A percentile compares a stretch with the other conserved stretches of the same genome.
Conservation (phyloP, 192 early-diverging fungal genomes). For the Linnemannia elongata region DNA sequence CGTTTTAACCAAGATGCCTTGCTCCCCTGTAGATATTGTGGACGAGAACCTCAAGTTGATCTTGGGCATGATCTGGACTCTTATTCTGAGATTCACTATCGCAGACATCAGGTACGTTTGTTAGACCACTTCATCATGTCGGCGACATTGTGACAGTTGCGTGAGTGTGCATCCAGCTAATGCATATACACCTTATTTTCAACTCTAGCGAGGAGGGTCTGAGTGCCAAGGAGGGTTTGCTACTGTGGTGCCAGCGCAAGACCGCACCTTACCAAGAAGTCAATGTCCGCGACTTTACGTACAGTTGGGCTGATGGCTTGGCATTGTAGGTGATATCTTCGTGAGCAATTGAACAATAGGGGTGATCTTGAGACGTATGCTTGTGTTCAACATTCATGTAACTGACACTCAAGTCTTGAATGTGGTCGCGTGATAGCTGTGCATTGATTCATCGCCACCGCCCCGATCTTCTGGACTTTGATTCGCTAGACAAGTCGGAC, state of each 20-base stretch:
- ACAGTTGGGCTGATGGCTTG: slow-evolving; percentile 94
- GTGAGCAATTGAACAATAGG: not conserved
- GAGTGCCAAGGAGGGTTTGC: slow-evolving; percentile 95
- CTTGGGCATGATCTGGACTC: slow-evolving; percentile 96
- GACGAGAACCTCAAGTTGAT: slow-evolving; percentile 93
- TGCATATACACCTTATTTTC: not conserved
- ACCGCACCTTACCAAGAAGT: slow-evolving; percentile 93
- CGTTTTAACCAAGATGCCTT: not conserved
- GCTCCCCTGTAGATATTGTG: slow-evolving; percentile 81
- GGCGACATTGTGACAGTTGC: not conserved
- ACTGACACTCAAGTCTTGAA: not conserved
- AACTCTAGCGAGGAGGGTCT: slow-evolving; percentile 89
- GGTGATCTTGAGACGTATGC: not conserved
- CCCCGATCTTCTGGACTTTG: slow-evolving; percentile 94
- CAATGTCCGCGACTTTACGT: slow-evolving; percentile 91
- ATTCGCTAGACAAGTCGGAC: slow-evolving; percentile 86
- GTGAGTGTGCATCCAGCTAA: not conserved
- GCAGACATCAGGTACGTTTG: slow-evolving; percentile 82
- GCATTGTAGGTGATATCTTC: slow-evolving; percentile 77
- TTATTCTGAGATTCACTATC: slow-evolving; percentile 97
- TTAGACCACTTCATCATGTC: not conserved
- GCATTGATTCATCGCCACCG: slow-evolving; percentile 97
- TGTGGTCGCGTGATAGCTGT: slow-evolving; percentile 66
- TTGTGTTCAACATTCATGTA: not conserved
- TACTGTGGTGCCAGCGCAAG: slow-evolving; percentile 97